phyloP scores from a whole-genome alignment of 2,329 filamentous ascomycete genomes.

The Verticillium zaregamsianum region DNA sequence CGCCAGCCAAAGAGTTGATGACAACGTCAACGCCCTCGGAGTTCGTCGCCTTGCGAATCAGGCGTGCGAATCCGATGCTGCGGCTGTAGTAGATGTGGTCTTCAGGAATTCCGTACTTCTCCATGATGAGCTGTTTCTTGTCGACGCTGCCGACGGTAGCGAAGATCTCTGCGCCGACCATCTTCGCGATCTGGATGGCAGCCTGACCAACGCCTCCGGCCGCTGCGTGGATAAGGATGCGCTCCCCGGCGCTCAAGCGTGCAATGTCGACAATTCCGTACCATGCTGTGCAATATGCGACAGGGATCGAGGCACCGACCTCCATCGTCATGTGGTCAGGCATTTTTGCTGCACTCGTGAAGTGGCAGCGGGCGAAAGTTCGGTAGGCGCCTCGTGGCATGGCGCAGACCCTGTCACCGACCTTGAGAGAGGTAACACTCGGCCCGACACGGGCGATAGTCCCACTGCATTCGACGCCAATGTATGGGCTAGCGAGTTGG shows the following conservation, averaged over 20 bases:
- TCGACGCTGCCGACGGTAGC: slow-evolving; percentile 15
- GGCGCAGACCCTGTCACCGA: slow-evolving; percentile 10
- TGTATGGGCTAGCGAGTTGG: slow-evolving; percentile 7
- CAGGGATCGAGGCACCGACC: slow-evolving; percentile 2
- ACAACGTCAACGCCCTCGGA: background rate
- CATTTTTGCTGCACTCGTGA: slow-evolving; percentile 3
- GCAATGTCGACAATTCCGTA: slow-evolving; percentile 20
- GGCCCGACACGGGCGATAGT: slow-evolving; percentile 24
- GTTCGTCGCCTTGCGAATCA: background rate
- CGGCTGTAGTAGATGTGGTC: background rate
- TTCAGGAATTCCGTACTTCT: background rate
- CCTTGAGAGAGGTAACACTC: slow-evolving; percentile 12
- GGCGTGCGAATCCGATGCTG: background rate
- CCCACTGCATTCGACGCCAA: slow-evolving; percentile 11
- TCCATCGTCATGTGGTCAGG: slow-evolving; percentile 3
- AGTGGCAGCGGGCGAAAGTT: slow-evolving; percentile 5
- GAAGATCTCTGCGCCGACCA: slow-evolving; percentile 13
- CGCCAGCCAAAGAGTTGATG: slow-evolving; percentile 22
- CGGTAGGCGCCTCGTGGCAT: background rate
- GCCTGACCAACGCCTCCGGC: slow-evolving; percentile 18
- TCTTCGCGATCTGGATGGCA: slow-evolving; percentile 6
- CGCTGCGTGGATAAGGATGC: slow-evolving; percentile 18
- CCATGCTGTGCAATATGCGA: slow-evolving; percentile 1
- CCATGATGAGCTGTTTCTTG: slow-evolving; percentile 4
- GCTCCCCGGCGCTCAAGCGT: slow-evolving; percentile 16